phyloP scores from a whole-genome alignment of 2,329 filamentous ascomycete genomes.

The Pochonia chlamydosporia region DNA sequence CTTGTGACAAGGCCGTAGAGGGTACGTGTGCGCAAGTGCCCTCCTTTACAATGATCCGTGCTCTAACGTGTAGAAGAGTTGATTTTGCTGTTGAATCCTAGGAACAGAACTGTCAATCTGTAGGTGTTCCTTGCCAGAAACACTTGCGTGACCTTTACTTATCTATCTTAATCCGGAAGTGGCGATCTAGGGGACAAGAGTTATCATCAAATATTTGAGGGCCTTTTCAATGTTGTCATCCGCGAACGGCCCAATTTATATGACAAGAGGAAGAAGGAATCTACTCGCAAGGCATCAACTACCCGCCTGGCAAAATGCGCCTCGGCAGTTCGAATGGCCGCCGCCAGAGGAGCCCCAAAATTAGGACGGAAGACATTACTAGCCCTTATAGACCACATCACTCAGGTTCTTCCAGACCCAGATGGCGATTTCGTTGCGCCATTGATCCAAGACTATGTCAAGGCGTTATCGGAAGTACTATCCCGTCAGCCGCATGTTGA shows the following conservation, averaged over 20 bases:
- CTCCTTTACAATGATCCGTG: too few species aligned
- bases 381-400: constrained; percentile 75
- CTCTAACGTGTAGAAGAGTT: constrained; percentile 23
- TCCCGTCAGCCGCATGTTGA: constrained; percentile 73
- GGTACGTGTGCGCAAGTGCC: constrained; percentile 20
- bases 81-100: constrained; percentile 29
- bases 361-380: constrained; percentile 74
- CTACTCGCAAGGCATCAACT: constrained; percentile 40
- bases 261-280: constrained; percentile 42
- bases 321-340: constrained; percentile 63
- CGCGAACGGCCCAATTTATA: constrained; percentile 62
- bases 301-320: constrained; percentile 63
- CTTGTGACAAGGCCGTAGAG: constrained; percentile 35
- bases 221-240: constrained; percentile 64
- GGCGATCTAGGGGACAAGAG: constrained; percentile 61
- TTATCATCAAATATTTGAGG: constrained; percentile 78
- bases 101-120: constrained; percentile 30
- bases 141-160: not conserved
- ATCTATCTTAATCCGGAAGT: constrained; percentile 12
- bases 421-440: constrained; percentile 62
- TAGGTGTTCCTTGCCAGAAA: constrained; percentile 17
- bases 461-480: constrained; percentile 64
- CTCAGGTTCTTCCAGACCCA: constrained; percentile 59
- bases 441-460: constrained; percentile 72
- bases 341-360: constrained; percentile 62